phyloP scores from a whole-genome alignment of 495 filamentous ascomycete genomes.

The Hypoxylon trugodes region DNA sequence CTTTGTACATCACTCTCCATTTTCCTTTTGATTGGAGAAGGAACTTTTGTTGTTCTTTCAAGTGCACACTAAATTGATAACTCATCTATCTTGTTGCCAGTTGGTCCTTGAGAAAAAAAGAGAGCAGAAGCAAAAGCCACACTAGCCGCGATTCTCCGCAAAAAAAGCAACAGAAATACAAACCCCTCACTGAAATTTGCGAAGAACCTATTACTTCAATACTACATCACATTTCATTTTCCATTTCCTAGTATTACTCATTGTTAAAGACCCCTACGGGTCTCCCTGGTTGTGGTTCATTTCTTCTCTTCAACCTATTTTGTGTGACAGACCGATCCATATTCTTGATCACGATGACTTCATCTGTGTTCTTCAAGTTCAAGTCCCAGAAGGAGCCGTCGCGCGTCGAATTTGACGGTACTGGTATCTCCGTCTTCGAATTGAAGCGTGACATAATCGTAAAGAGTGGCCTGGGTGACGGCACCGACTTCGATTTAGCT shows the following conservation, averaged over 20 bases:
- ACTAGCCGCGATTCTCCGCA: conserved; percentile 37
- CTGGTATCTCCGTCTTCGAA: conserved; percentile 97
- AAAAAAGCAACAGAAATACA: conserved; percentile 44
- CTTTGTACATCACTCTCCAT: conserved; percentile 57
- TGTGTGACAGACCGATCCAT: conserved; percentile 34
- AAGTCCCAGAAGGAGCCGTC: conserved; percentile 97
- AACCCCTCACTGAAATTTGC: conserved; percentile 35
- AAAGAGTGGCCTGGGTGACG: conserved; percentile 90
- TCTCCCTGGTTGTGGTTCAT: conserved; percentile 4
- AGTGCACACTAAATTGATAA: conserved; percentile 69
- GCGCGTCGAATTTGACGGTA: conserved; percentile 95
- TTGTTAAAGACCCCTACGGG: conserved; percentile 4
- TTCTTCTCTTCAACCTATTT: conserved; percentile 6
- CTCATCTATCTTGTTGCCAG: conserved; percentile 54
- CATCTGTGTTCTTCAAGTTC: conserved; percentile 99
- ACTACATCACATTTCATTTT: conserved; percentile 35
- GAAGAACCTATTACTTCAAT: conserved; percentile 24
- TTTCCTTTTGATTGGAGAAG: conserved; percentile 43
- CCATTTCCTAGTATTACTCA: conserved; percentile 47
- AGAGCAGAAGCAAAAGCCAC: conserved; percentile 45
- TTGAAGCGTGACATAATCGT: conserved; percentile 97
- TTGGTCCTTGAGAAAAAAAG: conserved; percentile 49
- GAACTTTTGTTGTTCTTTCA: conserved; percentile 53
- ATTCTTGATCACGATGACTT: conserved; percentile 75
- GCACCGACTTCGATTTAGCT: conserved; percentile 93